Base-by-base conservation (phyloP, 768 basidiomycete genomes). In the Calocera cornea region DNA sequence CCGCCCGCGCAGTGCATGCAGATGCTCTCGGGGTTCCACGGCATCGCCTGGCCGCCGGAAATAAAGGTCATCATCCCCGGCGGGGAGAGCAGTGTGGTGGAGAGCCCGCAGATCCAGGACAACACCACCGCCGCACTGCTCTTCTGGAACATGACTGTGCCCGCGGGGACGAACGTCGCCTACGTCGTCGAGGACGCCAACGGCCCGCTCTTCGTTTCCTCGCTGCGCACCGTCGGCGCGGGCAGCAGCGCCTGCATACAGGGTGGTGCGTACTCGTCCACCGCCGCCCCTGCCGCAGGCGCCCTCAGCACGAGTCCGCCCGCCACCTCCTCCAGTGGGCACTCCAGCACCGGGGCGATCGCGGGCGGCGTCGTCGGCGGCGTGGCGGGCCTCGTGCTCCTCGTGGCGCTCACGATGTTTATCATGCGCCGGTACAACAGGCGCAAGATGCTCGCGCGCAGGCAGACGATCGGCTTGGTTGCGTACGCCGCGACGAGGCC, bases 141-240 rank as follows among this genome's bases (percentile, higher is more conserved):
- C 5, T 60, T 60, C 54, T 60, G 54, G 54, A 60, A 60, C 54
- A 60, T 60, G 54, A 60, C 54, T 10, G 54, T 60, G 54, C 54
- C 54, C 5, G 54, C 54, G 22, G 54, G 54, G 54, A 60, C 54
- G 27, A 60, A 60, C 54, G 54, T 60, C 5, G 54, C 31, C 5
- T 60, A 60, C 31, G 54, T 60, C 14, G 54, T 60, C 14, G 54
- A 60, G 31, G 54, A 60, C 54, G 54, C 54, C 14, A 60, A 60
- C 31, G 54, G 54, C 2, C 54, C 54, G 5, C 54, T 60, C 7
- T 60, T 60, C 31, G 54, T 60, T 27, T 16, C 14, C 22, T 11
- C 27, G 10, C 54, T 60, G 11, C 54, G 54, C 14, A 60, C 54
- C 14, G 54, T 60, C 11, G 27, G 31, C 14, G 14, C 54, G 27